A percentile compares a stretch with the other conserved stretches of the same genome.
These are phyloP conservation scores for Candida corydali DNA, from an alignment of 805 yeast species.

Conservation along the genomic window DNA sequence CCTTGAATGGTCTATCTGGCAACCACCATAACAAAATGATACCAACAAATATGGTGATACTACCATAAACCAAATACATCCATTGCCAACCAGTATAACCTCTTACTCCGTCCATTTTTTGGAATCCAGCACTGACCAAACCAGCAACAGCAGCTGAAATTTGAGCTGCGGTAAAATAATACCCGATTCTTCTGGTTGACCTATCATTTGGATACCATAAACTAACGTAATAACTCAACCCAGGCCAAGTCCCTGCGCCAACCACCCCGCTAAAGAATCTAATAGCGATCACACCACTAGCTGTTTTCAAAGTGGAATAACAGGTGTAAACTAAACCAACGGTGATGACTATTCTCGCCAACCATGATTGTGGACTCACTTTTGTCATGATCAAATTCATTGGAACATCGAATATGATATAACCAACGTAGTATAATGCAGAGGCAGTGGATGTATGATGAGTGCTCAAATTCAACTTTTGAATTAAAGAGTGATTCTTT, in stretches of 20 bases:
- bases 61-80: slow-evolving; percentile 78
- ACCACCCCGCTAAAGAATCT: slow-evolving; percentile 71
- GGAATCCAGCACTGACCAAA: slow-evolving; percentile 82
- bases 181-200: slow-evolving; percentile 76
- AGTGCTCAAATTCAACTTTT: slow-evolving; percentile 46
- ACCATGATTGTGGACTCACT: slow-evolving; percentile 82
- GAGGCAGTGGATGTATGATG: slow-evolving; percentile 69
- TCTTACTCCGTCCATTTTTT: slow-evolving; percentile 65
- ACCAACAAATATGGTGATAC: slow-evolving; percentile 61
- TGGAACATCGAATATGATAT: slow-evolving; percentile 80
- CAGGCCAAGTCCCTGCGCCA: slow-evolving; percentile 91
- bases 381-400: slow-evolving; percentile 84
- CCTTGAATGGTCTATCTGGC: slow-evolving; percentile 64
- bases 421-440: slow-evolving; percentile 80
- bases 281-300: slow-evolving; percentile 62
- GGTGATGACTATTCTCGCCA: slow-evolving; percentile 68
- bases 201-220: slow-evolving; percentile 83
- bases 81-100: slow-evolving; percentile 85
- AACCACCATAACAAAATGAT: slow-evolving; percentile 73
- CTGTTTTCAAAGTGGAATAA: slow-evolving; percentile 55
- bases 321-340: slow-evolving; percentile 79
- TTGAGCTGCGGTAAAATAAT: slow-evolving; percentile 89
- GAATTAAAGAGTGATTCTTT: slow-evolving; percentile 56
- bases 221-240: slow-evolving; percentile 77
- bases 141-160: slow-evolving; percentile 89